Base-by-base conservation (phyloP, 345 rosid species). In the Gossypium stocksii region DNA sequence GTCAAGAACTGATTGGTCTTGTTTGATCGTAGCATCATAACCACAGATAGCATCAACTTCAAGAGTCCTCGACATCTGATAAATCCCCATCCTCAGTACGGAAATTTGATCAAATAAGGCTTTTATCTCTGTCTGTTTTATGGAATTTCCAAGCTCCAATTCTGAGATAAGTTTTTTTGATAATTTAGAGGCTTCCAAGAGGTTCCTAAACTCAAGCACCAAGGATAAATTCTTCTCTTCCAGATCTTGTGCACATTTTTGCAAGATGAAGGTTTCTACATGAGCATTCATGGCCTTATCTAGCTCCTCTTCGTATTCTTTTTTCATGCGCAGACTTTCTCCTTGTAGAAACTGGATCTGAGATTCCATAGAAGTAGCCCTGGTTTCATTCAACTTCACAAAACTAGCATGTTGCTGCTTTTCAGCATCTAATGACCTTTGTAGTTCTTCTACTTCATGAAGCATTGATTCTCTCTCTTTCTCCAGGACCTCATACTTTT, bases 241-340 rank as follows among this genome's bases (percentile, higher is more conserved):
- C 79, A 90, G 83, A 46, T 89, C 92, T 77, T 81, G 84, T 25
- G 89, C 68, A 76, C 83, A 90, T 79, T 85, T 83, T 80, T 86
- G 87, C 86, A 89, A 85, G 78, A 91, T 77, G 72, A 91, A 87
- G 77, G 83, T 89, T 81, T 91, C 90, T 60, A 86, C 77, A 83
- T 89, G 80, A 70, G 89, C 84, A 84, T 57, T 78, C 73, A 87
- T 73, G 58, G 58, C 58, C 58, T 34, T 34, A 34, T 34, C 41
- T 34, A 34, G 41, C 41, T 34, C 41, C 41, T 34, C 41, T 34
- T 34, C 20, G 10, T 53, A 53, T 53, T 53, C 58, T 53, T 53
- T 53, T 19, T 17, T 53, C 8, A 53, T 53, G 20, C 3, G 1
- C 22, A 17, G 58, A 4, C 58, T 53, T 53, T 53, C 58, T 8